Conservation (phyloP, 495 filamentous ascomycete species). For the Aspergillus avenaceus region DNA sequence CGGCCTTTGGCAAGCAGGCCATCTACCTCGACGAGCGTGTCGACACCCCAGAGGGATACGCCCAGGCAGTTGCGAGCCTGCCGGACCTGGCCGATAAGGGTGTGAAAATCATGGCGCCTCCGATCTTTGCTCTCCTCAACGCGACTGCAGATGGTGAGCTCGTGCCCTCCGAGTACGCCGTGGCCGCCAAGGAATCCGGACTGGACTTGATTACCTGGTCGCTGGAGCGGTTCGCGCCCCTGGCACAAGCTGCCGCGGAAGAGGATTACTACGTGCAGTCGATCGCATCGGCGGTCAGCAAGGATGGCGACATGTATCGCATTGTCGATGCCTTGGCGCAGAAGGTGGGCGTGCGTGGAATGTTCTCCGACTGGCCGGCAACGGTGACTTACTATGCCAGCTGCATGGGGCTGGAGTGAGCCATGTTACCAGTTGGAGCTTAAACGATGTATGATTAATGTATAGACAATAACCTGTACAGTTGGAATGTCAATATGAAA, state of each 20-base stretch:
- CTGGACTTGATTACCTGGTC: slow-evolving; percentile 59
- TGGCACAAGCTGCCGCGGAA: slow-evolving; percentile 36
- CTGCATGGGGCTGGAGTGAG: slow-evolving; percentile 41
- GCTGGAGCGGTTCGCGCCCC: slow-evolving; percentile 54
- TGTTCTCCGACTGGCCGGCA: slow-evolving; percentile 61
- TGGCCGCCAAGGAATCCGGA: slow-evolving; percentile 46
- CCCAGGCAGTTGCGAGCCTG: slow-evolving; percentile 30
- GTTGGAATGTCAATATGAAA: neutral
- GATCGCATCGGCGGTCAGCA: slow-evolving; percentile 46
- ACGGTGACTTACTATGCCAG: slow-evolving; percentile 61
- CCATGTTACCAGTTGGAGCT: neutral
- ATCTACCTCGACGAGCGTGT: slow-evolving; percentile 55
- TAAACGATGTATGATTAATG: neutral
- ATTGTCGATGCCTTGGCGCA: slow-evolving; percentile 54
- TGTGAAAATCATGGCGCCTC: slow-evolving; percentile 16
- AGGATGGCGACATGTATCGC: slow-evolving; percentile 55
- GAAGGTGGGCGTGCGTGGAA: slow-evolving; percentile 50
- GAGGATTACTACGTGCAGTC: slow-evolving; percentile 52
- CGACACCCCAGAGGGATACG: slow-evolving; percentile 39
- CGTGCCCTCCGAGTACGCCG: slow-evolving; percentile 25
- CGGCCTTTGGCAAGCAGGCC: slow-evolving; percentile 52
- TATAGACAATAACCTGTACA: neutral
- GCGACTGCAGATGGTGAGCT: slow-evolving; percentile 13
- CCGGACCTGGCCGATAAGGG: slow-evolving; percentile 8
- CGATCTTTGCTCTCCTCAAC: slow-evolving; percentile 17